Evolutionary conservation across 2,329 filamentous ascomycete species (phyloP), one percentile per base, ranked within the genome.

Genomic region (Clonostachys solani): DNA sequence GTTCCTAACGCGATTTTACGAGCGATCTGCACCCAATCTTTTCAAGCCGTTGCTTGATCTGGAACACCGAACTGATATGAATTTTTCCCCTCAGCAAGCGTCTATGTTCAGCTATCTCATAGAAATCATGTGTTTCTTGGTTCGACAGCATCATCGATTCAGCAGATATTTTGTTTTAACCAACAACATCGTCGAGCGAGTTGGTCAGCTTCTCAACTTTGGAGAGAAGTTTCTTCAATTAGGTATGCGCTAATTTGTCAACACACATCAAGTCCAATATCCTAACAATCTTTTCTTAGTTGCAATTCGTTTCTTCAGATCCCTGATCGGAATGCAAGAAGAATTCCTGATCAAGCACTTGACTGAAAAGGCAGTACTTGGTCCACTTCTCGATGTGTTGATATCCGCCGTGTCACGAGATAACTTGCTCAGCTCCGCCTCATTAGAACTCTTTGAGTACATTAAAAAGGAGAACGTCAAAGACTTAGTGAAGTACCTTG

Each of bases 191-290:
- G 83, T 87, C 8, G 79, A 84, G 51, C 83, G 92, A 38, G 85
- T 96, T 50, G 84, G 86, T 43, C 90, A 95, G 64, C 79, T 99
- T 50, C 79, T 99, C 54, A 74, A 75, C 41, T 92, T 86, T 50
- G 84, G 84, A 10, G 89, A 97, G 67, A 97, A 97, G 71, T 92
- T 96, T 63, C 72, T 99, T 53, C 92, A 92, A 67, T 80, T 99
- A 40, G 88, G 88, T 92, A 72, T 67, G 84, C 47, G 18, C 12
- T 17, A 23, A 17, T 19, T 23, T 16, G 8, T 12, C 33, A 33
- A 33, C 19, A 16, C 16, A 12, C 38, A 18, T 7, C n/a, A 19
- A 29, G 18, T 3, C 33, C 16, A 19, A 38, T 18, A 40, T 48
- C 43, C 54, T 65, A 56, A 65, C 47, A n/a, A 29, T 29, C 8